These are phyloP conservation scores for Penicillium nordicum DNA, from an alignment of 2,329 filamentous ascomycete genomes.

Conservation along the genomic window DNA sequence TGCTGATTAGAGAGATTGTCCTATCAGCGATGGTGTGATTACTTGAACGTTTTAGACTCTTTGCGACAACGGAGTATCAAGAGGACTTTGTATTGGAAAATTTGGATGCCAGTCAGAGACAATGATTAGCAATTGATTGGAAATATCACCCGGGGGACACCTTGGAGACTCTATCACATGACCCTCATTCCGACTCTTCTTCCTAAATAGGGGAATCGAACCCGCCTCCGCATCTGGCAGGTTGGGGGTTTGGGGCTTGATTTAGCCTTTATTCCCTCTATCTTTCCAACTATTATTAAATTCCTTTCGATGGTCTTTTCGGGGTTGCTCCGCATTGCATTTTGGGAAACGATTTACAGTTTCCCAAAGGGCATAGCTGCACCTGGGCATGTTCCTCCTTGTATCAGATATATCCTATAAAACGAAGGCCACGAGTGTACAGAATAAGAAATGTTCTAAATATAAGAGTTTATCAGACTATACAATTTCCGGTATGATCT, in stretches of 20 bases:
- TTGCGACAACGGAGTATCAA: neutral
- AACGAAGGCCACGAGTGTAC: neutral
- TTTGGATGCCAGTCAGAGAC: neutral
- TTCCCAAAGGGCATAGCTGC: neutral
- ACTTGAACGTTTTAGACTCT: neutral
- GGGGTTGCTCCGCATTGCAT: neutral
- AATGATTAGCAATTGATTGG: neutral
- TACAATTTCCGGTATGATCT: neutral
- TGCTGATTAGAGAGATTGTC: neutral
- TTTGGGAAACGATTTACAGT: neutral
- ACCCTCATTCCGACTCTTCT: neutral
- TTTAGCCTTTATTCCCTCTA: neutral
- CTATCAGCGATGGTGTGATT: conserved; percentile 2
- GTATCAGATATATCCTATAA: neutral
- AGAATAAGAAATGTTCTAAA: neutral
- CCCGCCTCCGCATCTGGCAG: neutral
- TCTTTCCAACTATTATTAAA: neutral
- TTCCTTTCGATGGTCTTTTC: neutral
- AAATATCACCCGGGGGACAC: neutral
- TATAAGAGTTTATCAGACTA: neutral
- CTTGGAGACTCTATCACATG: neutral
- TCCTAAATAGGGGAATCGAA: neutral
- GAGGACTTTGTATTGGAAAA: neutral
- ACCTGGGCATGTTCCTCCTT: neutral
- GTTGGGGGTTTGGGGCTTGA: neutral